These are phyloP conservation scores for Lactifluus piperatus DNA, from an alignment of 768 basidiomycete genomes.

Conservation along the genomic window DNA sequence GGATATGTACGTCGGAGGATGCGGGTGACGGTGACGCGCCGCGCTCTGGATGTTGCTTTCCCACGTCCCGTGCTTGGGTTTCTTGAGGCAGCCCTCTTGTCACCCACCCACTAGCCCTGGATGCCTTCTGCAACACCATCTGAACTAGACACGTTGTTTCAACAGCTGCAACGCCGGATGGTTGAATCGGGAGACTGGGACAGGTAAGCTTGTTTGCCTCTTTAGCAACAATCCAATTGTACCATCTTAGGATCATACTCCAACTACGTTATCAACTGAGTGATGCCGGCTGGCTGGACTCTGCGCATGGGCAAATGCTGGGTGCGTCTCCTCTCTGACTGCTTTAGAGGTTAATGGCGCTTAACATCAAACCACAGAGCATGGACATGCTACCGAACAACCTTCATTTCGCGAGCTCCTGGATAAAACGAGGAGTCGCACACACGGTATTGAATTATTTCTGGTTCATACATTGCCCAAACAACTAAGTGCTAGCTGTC, in stretches of 20 bases:
- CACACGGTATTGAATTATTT: background rate
- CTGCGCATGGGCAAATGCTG: conserved; percentile 4
- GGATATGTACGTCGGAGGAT: background rate
- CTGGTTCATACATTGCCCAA: background rate
- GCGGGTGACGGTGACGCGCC: no score
- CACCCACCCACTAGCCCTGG: no score
- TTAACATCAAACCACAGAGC: background rate
- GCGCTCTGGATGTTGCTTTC: no score
- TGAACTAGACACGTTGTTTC: conserved; percentile 16
- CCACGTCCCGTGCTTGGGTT: no score
- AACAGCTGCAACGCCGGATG: conserved; percentile 47
- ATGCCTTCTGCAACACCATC: conserved; percentile 16
- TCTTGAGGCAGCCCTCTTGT: no score
- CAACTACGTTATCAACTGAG: conserved; percentile 18
- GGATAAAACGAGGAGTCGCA: background rate
- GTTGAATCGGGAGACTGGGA: conserved; percentile 76
- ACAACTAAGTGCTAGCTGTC: background rate
- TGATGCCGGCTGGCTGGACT: conserved; percentile 18
- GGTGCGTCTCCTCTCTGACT: background rate
- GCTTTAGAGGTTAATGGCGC: background rate
- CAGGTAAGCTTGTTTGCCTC: conserved; percentile 33
- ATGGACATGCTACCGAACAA: conserved; percentile 1
- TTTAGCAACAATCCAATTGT: background rate
- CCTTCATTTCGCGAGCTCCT: conserved; percentile 15
- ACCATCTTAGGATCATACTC: conserved; percentile 6